Evolutionary conservation across 2,329 filamentous ascomycete species (phyloP), one percentile per base, ranked within the genome.

Genomic region (Calonectria hawksworthii): DNA sequence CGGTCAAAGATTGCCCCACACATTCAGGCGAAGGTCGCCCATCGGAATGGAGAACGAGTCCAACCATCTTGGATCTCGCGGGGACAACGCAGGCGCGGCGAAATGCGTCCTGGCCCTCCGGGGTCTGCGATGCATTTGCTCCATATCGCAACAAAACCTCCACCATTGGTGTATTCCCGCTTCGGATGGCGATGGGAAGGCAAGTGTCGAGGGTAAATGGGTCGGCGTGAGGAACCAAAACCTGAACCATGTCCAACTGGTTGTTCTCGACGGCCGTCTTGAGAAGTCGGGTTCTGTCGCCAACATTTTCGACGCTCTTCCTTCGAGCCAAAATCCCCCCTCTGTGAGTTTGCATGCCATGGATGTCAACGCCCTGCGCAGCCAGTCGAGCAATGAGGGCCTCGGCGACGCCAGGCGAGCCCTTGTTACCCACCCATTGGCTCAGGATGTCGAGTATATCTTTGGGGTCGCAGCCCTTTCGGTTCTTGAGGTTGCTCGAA

Each of bases 361-460:
- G 88, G 18, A 92, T 80, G 67, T 91, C 88, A 5, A 90, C 88
- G 18, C 90, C 90, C 1, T 85, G 87, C 1, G 84, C 82, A 44
- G 86, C 84, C 41, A 92, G 82, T 81, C 89, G 90, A 4, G 82
- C 84, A 36, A 92, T 87, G 30, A 92, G 85, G 0, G 88, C 89
- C 78, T 92, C 89, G n/a, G 89, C 90, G 6, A 92, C 87, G 11
- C 88, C 90, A 0, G 90, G 86, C 0, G 89, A 87, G 16, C 90
- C 90, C 21, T 82, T 83, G 61, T 87, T 88, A 44, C 85, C 82
- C 71, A 92, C 85, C 78, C 90, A 89, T 52, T 84, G 83, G 61
- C 88, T 84, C 68, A 92, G 84, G 18, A 88, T 87, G 64, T 88
- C 87, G 65, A 91, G 88, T 26, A 92, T 86, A 75, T 92, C 88